A percentile compares a stretch with the other conserved stretches of the same genome.
Evolutionary conservation across 306 rosid genomes (phyloP).

Genomic region (Acacia crassicarpa): DNA sequence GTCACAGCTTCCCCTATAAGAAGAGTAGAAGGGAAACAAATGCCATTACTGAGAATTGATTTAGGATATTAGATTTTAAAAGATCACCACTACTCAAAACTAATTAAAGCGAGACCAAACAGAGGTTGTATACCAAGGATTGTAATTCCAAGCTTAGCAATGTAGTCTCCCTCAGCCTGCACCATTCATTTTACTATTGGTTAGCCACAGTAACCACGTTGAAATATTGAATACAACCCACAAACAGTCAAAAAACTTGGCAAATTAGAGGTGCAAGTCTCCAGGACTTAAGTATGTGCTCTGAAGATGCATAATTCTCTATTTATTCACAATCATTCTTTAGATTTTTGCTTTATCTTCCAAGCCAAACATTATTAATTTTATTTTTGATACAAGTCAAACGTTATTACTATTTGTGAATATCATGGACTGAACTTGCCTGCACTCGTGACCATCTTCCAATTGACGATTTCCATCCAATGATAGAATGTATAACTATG

Average conservation of each 20-base stretch:
- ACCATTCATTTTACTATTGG: conserved; percentile 33
- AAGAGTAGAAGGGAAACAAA: not conserved
- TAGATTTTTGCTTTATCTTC: not conserved
- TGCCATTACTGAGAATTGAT: not conserved
- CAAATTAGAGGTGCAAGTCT: not conserved
- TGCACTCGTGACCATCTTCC: conserved; percentile 96
- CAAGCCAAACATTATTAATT: not conserved
- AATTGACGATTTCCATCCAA: conserved; percentile 92
- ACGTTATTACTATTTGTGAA: conserved; percentile 1
- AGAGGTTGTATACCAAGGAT: conserved; percentile 58
- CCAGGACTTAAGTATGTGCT: not conserved
- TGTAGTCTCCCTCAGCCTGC: conserved; percentile 85
- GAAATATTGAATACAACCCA: not conserved
- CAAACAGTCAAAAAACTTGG: not conserved
- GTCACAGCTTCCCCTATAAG: conserved; percentile 48
- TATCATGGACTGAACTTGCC: conserved; percentile 49
- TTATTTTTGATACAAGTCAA: not conserved
- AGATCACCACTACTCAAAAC: not conserved
- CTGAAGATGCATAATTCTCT: not conserved
- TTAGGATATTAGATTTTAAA: not conserved
- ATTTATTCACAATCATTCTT: not conserved
- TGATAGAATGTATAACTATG: conserved; percentile 74
- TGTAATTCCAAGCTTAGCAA: conserved; percentile 82
- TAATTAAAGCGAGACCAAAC: not conserved
- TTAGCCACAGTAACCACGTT: not conserved